Evolutionary conservation across 805 yeast species (phyloP).

Genomic region (Cyberlindnera samutprakarnensis): DNA sequence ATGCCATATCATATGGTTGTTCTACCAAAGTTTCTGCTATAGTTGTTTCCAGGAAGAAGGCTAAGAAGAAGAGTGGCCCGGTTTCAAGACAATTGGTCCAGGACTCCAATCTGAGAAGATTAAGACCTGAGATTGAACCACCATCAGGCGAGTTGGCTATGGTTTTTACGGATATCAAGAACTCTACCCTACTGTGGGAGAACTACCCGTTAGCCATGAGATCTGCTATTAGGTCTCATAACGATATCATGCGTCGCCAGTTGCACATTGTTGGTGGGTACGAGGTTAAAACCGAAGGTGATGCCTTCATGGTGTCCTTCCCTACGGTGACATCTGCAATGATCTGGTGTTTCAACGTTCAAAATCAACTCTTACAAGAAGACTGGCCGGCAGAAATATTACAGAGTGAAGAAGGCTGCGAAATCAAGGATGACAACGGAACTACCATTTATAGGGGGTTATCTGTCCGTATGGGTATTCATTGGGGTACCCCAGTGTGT

Average conservation of each 20-base stretch:
- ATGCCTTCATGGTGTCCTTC: conserved; percentile 96
- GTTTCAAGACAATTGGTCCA: conserved; percentile 48
- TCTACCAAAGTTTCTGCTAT: conserved; percentile 71
- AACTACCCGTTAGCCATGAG: conserved; percentile 89
- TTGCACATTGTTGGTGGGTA: conserved; percentile 91
- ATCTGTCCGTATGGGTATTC: conserved; percentile 96
- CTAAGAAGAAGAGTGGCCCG: conserved; percentile 24
- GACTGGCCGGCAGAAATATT: conserved; percentile 96
- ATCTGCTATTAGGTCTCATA: conserved; percentile 92
- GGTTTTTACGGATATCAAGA: conserved; percentile 96
- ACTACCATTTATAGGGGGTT: conserved; percentile 73
- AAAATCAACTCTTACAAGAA: conserved; percentile 69
- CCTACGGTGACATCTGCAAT: conserved; percentile 88
- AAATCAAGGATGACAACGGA: conserved; percentile 55
- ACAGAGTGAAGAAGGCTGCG: conserved; percentile 76
- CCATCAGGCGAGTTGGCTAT: conserved; percentile 93
- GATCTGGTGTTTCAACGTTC: conserved; percentile 92
- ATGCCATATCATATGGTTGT: conserved; percentile 89
- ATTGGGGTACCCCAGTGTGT: conserved; percentile 97
- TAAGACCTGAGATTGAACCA: conserved; percentile 87
- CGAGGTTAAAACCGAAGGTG: conserved; percentile 99
- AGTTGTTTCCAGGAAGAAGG: conserved; percentile 63
- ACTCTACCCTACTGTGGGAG: conserved; percentile 92
- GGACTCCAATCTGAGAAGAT: conserved; percentile 72
- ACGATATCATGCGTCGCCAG: conserved; percentile 89